These are phyloP conservation scores for Wickerhamiella vanderwaltii DNA, from an alignment of 805 yeast genomes.

Conservation along the genomic window DNA sequence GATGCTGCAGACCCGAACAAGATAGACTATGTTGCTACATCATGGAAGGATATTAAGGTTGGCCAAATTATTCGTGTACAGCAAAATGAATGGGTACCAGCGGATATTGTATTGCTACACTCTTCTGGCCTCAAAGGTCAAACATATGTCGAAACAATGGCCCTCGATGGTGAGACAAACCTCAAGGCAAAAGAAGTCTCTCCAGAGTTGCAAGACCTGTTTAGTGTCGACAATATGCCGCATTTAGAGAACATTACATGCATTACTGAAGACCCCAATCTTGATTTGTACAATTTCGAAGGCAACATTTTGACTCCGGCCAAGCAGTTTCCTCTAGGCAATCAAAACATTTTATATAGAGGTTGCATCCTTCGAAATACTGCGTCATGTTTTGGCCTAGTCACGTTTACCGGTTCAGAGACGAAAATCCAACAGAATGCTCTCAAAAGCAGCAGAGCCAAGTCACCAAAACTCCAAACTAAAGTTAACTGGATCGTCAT, in stretches of 20 bases:
- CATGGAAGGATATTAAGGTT: slow-evolving; percentile 75
- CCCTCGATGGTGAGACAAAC: slow-evolving; percentile 94
- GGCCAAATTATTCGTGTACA: slow-evolving; percentile 69
- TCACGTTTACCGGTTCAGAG: slow-evolving; percentile 89
- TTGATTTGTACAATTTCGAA: slow-evolving; percentile 82
- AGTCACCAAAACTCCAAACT: slow-evolving; percentile 83
- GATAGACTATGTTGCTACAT: slow-evolving; percentile 25
- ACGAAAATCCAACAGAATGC: slow-evolving; percentile 94
- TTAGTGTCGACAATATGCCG: slow-evolving; percentile 34
- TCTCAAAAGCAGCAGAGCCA: slow-evolving; percentile 73
- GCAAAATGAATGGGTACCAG: slow-evolving; percentile 89
- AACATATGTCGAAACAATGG: slow-evolving; percentile 87
- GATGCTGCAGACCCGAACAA: slow-evolving; percentile 12
- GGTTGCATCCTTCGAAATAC: slow-evolving; percentile 89
- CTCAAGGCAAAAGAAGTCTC: slow-evolving; percentile 65
- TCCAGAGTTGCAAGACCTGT: slow-evolving; percentile 40
- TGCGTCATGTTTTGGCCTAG: slow-evolving; percentile 57
- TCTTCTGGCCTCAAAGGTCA: slow-evolving; percentile 47
- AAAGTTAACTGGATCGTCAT: slow-evolving; percentile 72
- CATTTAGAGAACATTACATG: slow-evolving; percentile 42
- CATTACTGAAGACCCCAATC: slow-evolving; percentile 81
- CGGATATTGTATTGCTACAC: slow-evolving; percentile 67
- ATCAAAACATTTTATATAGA: slow-evolving; percentile 77
- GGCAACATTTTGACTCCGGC: slow-evolving; percentile 39
- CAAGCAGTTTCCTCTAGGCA: slow-evolving; percentile 47